Evolutionary conservation across 2,329 filamentous ascomycete genomes (phyloP).

Genomic region (Rhexocercosporidium sp.): DNA sequence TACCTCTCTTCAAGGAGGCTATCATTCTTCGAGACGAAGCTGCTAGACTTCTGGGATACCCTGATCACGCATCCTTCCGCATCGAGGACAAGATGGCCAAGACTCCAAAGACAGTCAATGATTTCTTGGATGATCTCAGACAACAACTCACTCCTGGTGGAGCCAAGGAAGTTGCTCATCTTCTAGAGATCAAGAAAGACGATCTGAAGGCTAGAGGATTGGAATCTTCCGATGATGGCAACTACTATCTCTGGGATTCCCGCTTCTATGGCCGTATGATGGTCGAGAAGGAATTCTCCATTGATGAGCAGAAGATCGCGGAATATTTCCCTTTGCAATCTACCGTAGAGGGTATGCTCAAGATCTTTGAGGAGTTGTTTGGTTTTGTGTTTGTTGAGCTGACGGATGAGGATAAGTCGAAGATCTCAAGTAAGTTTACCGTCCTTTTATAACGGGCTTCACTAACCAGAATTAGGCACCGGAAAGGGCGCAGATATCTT

Average conservation of each 20-base stretch:
- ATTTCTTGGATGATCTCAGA: slow-evolving; percentile 75
- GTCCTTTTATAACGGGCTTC: neutral
- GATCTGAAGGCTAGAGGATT: slow-evolving; percentile 66
- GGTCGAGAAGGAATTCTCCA: slow-evolving; percentile 79
- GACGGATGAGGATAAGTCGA: slow-evolving; percentile 63
- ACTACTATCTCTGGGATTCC: slow-evolving; percentile 84
- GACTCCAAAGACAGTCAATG: slow-evolving; percentile 71
- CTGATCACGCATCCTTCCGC: slow-evolving; percentile 75
- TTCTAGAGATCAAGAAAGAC: slow-evolving; percentile 76
- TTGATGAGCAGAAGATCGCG: slow-evolving; percentile 80
- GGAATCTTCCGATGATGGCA: slow-evolving; percentile 60
- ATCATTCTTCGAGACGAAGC: slow-evolving; percentile 78
- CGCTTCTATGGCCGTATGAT: slow-evolving; percentile 81
- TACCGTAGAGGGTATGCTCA: slow-evolving; percentile 78
- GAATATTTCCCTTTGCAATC: slow-evolving; percentile 82
- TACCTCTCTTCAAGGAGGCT: slow-evolving; percentile 75
- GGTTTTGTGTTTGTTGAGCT: slow-evolving; percentile 80
- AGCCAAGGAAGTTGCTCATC: slow-evolving; percentile 69
- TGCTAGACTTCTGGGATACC: slow-evolving; percentile 77
- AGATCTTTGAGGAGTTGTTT: slow-evolving; percentile 83
- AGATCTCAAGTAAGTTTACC: slow-evolving; percentile 35
- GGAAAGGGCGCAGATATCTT: slow-evolving; percentile 54
- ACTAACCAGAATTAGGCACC: slow-evolving; percentile 29
- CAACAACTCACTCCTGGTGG: slow-evolving; percentile 71
- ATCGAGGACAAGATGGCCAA: slow-evolving; percentile 90